Conservation (phyloP, 1,284 basidiomycete species). For the Puccinia hordei region DNA sequence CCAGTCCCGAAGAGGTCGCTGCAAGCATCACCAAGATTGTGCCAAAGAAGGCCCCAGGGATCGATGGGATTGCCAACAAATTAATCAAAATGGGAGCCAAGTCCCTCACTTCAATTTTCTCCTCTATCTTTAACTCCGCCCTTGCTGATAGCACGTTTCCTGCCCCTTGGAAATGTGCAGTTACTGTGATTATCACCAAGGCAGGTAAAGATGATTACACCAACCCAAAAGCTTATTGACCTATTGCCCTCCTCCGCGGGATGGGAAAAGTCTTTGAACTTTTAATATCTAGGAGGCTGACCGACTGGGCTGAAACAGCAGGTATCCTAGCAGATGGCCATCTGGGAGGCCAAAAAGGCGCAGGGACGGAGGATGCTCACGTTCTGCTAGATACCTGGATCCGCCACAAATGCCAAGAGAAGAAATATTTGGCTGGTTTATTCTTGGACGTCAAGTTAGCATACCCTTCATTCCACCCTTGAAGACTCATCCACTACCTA, state of each 20-base stretch:
- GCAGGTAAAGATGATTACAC: slow-evolving; percentile 20
- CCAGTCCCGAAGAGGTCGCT: too few relatives aligned
- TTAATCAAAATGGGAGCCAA: too few relatives aligned
- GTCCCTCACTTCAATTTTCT: not conserved
- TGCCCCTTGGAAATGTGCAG: not conserved
- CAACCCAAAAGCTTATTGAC: slow-evolving; percentile 6
- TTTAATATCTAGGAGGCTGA: not conserved
- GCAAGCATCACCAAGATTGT: too few relatives aligned
- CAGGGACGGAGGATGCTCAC: too few relatives aligned
- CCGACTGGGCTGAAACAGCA: not conserved
- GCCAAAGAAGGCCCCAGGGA: too few relatives aligned
- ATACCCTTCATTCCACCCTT: not conserved
- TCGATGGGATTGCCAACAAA: too few relatives aligned
- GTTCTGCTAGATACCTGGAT: too few relatives aligned
- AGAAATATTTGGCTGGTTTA: not conserved
- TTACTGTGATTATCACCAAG: not conserved
- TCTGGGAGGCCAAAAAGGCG: not conserved
- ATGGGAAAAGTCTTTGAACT: slow-evolving; percentile 14
- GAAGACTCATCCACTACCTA: not conserved
- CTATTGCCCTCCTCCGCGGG: slow-evolving; percentile 3
- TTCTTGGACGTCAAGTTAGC: slow-evolving; percentile 18
- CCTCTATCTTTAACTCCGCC: not conserved
- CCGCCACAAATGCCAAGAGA: too few relatives aligned
- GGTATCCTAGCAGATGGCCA: not conserved
- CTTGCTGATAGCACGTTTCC: not conserved